phyloP scores from a whole-genome alignment of 805 yeast species.

The Komagataella phaffii region DNA sequence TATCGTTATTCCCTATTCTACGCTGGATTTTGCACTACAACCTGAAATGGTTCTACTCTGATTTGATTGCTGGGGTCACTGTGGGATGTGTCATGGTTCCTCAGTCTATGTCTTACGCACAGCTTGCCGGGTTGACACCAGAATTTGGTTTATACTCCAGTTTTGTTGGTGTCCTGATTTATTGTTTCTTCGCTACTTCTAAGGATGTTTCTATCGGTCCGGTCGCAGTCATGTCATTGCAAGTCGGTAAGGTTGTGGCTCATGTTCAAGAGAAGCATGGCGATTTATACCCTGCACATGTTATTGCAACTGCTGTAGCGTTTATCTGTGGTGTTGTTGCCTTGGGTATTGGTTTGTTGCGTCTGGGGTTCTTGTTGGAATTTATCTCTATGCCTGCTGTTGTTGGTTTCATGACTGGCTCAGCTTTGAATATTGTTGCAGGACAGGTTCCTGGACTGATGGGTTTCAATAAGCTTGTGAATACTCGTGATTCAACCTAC shows the following conservation, averaged over 20 bases:
- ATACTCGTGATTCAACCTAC: constrained; percentile 64
- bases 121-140: constrained; percentile 66
- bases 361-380: constrained; percentile 83
- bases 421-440: constrained; percentile 67
- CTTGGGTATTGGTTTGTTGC: constrained; percentile 64
- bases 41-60: constrained; percentile 64
- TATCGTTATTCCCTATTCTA: constrained; percentile 64
- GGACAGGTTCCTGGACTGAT: constrained; percentile 84
- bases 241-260: constrained; percentile 66
- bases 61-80: constrained; percentile 83
- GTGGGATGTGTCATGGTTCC: constrained; percentile 92
- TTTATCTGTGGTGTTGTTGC: constrained; percentile 81
- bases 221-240: constrained; percentile 89
- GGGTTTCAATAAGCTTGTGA: constrained; percentile 57
- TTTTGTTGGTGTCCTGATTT: constrained; percentile 79
- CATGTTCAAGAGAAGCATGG: constrained; percentile 35
- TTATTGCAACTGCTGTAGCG: constrained; percentile 69
- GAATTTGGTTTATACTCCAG: constrained; percentile 87
- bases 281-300: constrained; percentile 38
- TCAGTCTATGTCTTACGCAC: constrained; percentile 92
- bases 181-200: constrained; percentile 86
- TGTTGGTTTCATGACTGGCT: constrained; percentile 90
- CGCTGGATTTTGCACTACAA: constrained; percentile 85
- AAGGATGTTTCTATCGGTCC: constrained; percentile 96
- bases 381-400: constrained; percentile 87